Conservation (phyloP, 768 basidiomycete genomes). For the Tylopilus sp. region DNA sequence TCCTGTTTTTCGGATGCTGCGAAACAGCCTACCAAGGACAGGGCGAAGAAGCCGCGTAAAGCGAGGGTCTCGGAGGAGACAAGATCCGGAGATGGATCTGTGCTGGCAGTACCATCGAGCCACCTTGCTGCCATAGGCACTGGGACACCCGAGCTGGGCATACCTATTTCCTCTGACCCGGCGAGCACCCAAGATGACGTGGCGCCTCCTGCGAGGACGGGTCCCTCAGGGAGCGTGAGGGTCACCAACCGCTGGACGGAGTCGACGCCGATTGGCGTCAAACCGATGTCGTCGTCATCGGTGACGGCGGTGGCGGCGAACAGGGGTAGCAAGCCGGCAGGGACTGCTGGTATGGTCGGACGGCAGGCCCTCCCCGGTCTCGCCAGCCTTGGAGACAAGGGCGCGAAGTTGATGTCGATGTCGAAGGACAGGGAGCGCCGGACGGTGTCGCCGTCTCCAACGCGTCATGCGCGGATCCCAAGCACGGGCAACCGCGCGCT, state of each 20-base stretch:
- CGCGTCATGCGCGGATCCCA: slow-evolving; percentile 54
- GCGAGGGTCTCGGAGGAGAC: slow-evolving; percentile 24
- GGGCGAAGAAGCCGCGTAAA: slow-evolving; percentile 67
- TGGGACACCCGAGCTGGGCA: slow-evolving; percentile 1
- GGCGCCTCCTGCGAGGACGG: slow-evolving; percentile 5
- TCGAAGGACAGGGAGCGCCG: slow-evolving; percentile 19
- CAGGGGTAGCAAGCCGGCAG: slow-evolving; percentile 11
- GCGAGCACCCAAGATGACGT: background rate
- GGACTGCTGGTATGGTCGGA: slow-evolving; percentile 30
- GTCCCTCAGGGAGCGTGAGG: slow-evolving; percentile 5
- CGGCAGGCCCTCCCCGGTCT: slow-evolving; percentile 44
- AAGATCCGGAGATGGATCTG: background rate
- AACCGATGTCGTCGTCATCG: slow-evolving; percentile 12
- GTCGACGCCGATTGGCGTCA: slow-evolving; percentile 32
- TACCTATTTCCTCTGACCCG: background rate
- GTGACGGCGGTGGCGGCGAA: background rate
- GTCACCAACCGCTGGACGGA: slow-evolving; percentile 34
- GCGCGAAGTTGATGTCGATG: background rate
- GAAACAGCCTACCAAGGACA: slow-evolving; percentile 68
- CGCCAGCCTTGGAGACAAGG: slow-evolving; percentile 15
- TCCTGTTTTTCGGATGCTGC: slow-evolving; percentile 8
- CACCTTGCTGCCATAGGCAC: background rate
- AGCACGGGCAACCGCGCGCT: slow-evolving; percentile 67
- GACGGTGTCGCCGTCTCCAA: slow-evolving; percentile 30
- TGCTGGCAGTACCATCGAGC: background rate